Evolutionary conservation across 2,329 filamentous ascomycete genomes (phyloP).

Genomic region (Dendryphion nanum): DNA sequence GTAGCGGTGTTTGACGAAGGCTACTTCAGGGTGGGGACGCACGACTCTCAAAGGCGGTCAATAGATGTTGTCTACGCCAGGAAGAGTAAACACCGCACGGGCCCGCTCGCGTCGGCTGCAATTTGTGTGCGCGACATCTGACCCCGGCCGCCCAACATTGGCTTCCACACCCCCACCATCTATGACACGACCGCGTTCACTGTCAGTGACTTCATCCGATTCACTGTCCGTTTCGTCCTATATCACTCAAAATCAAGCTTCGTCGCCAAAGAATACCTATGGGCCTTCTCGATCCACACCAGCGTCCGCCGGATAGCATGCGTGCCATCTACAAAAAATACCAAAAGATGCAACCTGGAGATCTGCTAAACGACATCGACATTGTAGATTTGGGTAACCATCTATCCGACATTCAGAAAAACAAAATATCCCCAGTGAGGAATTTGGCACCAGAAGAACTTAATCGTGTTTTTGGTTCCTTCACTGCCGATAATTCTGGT

Average conservation of each 20-base stretch:
- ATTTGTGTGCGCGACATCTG: too few species aligned
- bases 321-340: slow-evolving; percentile 73
- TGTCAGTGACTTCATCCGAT: too few species aligned
- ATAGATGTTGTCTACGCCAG: neutral
- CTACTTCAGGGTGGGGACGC: neutral
- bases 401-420: slow-evolving; percentile 25
- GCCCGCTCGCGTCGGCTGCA: neutral
- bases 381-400: slow-evolving; percentile 41
- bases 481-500: slow-evolving; percentile 14
- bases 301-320: slow-evolving; percentile 70
- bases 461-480: slow-evolving; percentile 21
- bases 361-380: slow-evolving; percentile 49
- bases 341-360: slow-evolving; percentile 56
- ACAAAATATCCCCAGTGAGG: slow-evolving; percentile 21
- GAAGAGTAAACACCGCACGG: neutral
- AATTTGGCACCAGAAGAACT: slow-evolving; percentile 17
- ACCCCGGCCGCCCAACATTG: too few species aligned
- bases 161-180: too few species aligned
- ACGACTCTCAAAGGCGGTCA: neutral
- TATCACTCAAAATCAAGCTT: too few species aligned
- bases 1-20: neutral
- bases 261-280: too few species aligned
- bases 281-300: slow-evolving; percentile 65
- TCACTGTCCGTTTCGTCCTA: too few species aligned
- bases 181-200: too few species aligned